A percentile compares a stretch with the other conserved stretches of the same genome.
These are phyloP conservation scores for Flaveria bidentis DNA, from an alignment of 129 eudicot genomes.

Conservation along the genomic window DNA sequence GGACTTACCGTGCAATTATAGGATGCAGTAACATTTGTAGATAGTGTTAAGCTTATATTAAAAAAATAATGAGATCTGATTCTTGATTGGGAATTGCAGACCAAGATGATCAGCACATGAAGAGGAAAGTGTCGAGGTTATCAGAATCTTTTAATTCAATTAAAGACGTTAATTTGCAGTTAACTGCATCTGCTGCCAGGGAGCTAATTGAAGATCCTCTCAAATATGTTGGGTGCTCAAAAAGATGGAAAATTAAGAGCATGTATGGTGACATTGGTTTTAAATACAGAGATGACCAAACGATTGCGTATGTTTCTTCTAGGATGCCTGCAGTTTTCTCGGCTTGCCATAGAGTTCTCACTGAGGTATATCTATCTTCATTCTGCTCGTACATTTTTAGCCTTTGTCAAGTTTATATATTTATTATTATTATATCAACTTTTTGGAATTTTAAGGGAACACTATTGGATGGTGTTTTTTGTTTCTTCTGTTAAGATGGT, in stretches of 20 bases:
- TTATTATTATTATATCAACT: conserved; percentile 1
- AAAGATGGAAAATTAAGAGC: conserved; percentile 84
- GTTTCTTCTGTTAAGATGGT: neutral
- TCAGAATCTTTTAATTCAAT: conserved; percentile 65
- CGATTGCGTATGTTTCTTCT: conserved; percentile 87
- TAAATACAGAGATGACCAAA: conserved; percentile 71
- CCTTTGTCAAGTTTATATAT: neutral
- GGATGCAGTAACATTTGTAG: neutral
- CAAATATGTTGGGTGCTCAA: conserved; percentile 54
- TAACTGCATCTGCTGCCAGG: conserved; percentile 62
- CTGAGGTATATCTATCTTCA: conserved; percentile 52
- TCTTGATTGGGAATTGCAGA: conserved; percentile 44
- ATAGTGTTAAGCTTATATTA: neutral
- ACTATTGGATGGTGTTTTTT: neutral
- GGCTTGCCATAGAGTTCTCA: conserved; percentile 78
- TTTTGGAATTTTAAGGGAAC: neutral
- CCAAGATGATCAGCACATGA: conserved; percentile 73
- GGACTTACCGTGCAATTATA: neutral
- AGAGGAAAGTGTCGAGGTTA: conserved; percentile 72
- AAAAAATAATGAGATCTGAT: neutral
- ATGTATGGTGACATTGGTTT: conserved; percentile 76
- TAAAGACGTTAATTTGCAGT: conserved; percentile 67
- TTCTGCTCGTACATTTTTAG: neutral
- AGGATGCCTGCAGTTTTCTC: conserved; percentile 95
- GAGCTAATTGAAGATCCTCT: conserved; percentile 83